Base-by-base conservation (phyloP, 208 protist genomes). In the Naegleria gruberi region DNA sequence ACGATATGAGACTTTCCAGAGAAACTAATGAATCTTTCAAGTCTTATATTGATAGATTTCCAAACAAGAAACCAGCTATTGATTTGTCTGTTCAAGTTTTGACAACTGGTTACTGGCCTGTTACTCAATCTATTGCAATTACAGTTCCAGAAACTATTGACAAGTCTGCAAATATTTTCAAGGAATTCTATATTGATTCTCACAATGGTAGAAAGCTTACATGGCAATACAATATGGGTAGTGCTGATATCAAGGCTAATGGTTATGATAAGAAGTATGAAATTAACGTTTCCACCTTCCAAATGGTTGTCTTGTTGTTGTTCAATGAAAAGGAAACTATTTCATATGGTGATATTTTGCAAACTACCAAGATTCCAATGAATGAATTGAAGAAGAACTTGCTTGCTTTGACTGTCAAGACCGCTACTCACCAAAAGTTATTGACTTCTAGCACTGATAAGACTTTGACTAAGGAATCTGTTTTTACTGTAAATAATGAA, bases 31-130 rank as follows among this genome's bases (percentile, higher is more conserved):
- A 92, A n/a, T 84, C 82, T 19, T 96, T 94, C 90, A 95, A 95
- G 82, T 19, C 55, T 12, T 90, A 90, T 82, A 30, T 45, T 26
- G 30, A 55, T 34, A 4, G 40, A 74, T 83, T 37, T 10, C 7
- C 30, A 17, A 55, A 45, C 15, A 81, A 92, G 44, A 91, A 89
- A 40, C 23, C 88, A 57, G 42, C 90, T 12, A 77, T 97, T 17
- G 95, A 97, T 34, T 88, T 97, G 12, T 93, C 87, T 84, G 94
- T 97, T 4, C 83, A 93, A 85, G 94, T 97, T 17, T 93, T 97
- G 15, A 97, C 96, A 2, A 95, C 93, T 17, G 95, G 95, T 23
- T 96, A 94, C 90, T 97, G 96, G 96, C 96, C 96, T 37, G 95
- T 94, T 8, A 91, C 94, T 43, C 40, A 44, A 0, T 65, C 91